These are phyloP conservation scores for Rhodotorula sp. DNA, from an alignment of 1,284 basidiomycete genomes.

Conservation along the genomic window DNA sequence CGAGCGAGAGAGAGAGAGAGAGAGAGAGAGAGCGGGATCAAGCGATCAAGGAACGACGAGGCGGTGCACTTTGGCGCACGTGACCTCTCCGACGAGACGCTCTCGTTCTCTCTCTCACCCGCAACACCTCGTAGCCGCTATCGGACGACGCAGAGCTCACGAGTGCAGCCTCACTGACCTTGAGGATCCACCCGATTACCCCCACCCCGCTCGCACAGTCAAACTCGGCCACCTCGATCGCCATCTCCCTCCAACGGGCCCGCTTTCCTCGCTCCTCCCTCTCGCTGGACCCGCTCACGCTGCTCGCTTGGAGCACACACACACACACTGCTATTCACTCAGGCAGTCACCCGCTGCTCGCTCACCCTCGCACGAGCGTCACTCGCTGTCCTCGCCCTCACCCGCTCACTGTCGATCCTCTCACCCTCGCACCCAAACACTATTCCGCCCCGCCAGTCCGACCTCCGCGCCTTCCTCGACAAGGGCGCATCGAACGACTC, in stretches of 20 bases:
- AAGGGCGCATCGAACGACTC: background rate
- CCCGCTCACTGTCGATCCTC: background rate
- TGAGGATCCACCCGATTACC: too few species aligned
- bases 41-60: background rate
- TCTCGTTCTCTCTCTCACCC: too few species aligned
- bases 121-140: background rate
- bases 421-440: background rate
- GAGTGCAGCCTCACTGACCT: too few species aligned
- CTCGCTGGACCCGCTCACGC: too few species aligned
- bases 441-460: constrained; percentile 9
- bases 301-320: too few species aligned
- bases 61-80: background rate
- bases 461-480: constrained; percentile 4
- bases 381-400: background rate
- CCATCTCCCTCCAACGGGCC: background rate
- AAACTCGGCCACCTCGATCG: background rate
- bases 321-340: too few species aligned
- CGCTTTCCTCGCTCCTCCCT: background rate
- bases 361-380: too few species aligned
- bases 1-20: background rate
- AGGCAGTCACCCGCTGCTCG: too few species aligned
- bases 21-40: background rate
- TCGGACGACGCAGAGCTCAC: too few species aligned
- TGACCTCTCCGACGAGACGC: too few species aligned
- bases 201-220: background rate